Conservation (phyloP, 768 basidiomycete species). For the Chiua virens region DNA sequence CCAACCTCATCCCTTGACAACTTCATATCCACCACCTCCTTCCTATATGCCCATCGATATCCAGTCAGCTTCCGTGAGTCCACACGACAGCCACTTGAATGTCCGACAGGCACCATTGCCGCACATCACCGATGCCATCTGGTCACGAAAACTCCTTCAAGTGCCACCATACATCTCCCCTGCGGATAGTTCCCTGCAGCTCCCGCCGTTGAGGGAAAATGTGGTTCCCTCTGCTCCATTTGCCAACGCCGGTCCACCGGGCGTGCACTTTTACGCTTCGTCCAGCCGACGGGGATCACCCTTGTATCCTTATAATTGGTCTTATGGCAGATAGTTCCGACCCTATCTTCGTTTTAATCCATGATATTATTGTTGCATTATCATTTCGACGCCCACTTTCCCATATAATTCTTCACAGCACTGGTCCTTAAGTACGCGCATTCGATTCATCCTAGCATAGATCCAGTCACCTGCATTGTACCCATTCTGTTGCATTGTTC, state of each 20-base stretch:
- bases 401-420: slow-evolving; percentile 32
- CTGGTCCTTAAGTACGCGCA: slow-evolving; percentile 24
- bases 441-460: slow-evolving; percentile 38
- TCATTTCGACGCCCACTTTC: slow-evolving; percentile 19
- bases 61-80: slow-evolving; percentile 57
- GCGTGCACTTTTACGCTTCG: slow-evolving; percentile 67
- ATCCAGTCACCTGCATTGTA: slow-evolving; percentile 36
- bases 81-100: slow-evolving; percentile 42
- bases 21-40: slow-evolving; percentile 35
- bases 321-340: slow-evolving; percentile 35
- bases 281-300: slow-evolving; percentile 33
- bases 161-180: slow-evolving; percentile 27
- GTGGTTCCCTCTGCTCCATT: slow-evolving; percentile 64
- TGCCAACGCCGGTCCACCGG: slow-evolving; percentile 84
- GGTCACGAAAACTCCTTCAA: slow-evolving; percentile 38
- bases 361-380: slow-evolving; percentile 25
- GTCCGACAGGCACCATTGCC: slow-evolving; percentile 40
- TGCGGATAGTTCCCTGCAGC: slow-evolving; percentile 31
- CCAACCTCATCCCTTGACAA: slow-evolving; percentile 45
- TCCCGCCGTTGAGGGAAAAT: slow-evolving; percentile 37
- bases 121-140: slow-evolving; percentile 50
- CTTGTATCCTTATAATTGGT: slow-evolving; percentile 38
- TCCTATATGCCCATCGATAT: slow-evolving; percentile 41
- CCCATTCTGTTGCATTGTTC: slow-evolving; percentile 33
- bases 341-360: slow-evolving; percentile 30